These are phyloP conservation scores for Hypocreales sp. DNA, from an alignment of 2,329 filamentous ascomycete species.

Conservation along the genomic window DNA sequence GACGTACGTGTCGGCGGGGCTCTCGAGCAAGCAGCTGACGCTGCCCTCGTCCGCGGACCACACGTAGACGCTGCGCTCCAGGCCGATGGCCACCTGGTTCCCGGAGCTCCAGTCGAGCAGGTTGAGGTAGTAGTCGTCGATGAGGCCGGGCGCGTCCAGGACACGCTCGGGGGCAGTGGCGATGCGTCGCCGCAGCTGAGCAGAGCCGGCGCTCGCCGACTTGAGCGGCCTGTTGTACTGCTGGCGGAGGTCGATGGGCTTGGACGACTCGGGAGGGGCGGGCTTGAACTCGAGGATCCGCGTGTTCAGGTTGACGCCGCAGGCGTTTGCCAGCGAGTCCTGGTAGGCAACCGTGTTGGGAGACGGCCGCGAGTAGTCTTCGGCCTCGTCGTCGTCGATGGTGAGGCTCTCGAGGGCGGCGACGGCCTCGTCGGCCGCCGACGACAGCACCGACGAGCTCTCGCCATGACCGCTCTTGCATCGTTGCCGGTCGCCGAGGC, in stretches of 20 bases:
- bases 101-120: slow-evolving; percentile 94
- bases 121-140: slow-evolving; percentile 99
- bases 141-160: slow-evolving; percentile 84
- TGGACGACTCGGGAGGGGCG: slow-evolving; percentile 91
- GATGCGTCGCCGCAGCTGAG: slow-evolving; percentile 82
- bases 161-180: slow-evolving; percentile 92
- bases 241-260: slow-evolving; percentile 90
- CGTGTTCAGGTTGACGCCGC: slow-evolving; percentile 83
- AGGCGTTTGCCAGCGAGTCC: slow-evolving; percentile 77
- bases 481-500: slow-evolving; percentile 51
- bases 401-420: slow-evolving; percentile 67
- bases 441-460: slow-evolving; percentile 61
- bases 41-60: slow-evolving; percentile 93
- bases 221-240: slow-evolving; percentile 97
- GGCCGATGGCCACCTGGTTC: slow-evolving; percentile 94
- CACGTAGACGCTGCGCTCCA: slow-evolving; percentile 94
- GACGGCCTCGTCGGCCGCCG: slow-evolving; percentile 65
- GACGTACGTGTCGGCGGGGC: slow-evolving; percentile 79
- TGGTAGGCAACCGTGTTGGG: slow-evolving; percentile 85
- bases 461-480: slow-evolving; percentile 58
- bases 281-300: slow-evolving; percentile 98
- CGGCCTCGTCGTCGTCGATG: slow-evolving; percentile 54
- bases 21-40: slow-evolving; percentile 80
- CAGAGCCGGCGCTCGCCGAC: slow-evolving; percentile 54
- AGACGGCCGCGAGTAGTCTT: slow-evolving; percentile 60